Evolutionary conservation across 2,329 filamentous ascomycete species (phyloP).

Genomic region (Phaeosphaeriaceae sp.): DNA sequence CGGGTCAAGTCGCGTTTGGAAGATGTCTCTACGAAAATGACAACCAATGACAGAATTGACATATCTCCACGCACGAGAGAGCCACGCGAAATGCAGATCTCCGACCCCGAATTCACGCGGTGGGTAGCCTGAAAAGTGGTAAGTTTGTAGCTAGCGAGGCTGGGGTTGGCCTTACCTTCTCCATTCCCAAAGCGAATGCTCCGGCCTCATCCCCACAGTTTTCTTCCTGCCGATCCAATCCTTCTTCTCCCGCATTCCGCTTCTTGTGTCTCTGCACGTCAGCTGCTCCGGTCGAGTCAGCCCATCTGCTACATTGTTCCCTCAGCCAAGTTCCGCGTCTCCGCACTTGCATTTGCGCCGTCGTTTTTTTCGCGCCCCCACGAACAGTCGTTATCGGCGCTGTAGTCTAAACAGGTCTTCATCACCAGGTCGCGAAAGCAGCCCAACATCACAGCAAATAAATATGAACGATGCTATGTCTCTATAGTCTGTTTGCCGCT

Average conservation of each 20-base stretch:
- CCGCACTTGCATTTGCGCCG: conserved; percentile 8
- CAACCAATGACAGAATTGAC: not conserved
- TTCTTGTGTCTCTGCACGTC: conserved; percentile 12
- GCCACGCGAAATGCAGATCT: not conserved
- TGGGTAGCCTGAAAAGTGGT: not conserved
- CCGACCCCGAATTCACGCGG: not conserved
- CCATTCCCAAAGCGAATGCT: conserved; percentile 1
- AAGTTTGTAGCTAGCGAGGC: conserved; percentile 1
- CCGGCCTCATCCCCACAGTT: conserved; percentile 9
- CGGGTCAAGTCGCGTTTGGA: conserved; percentile 9
- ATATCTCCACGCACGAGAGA: not conserved
- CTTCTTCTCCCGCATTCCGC: not conserved
- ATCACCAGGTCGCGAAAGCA: not conserved
- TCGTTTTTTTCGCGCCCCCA: conserved; percentile 4
- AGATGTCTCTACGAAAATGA: conserved; percentile 2
- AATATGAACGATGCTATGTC: not conserved
- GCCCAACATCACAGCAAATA: not conserved
- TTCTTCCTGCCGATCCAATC: conserved; percentile 7
- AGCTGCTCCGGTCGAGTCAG: conserved; percentile 10
- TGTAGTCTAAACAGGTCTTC: not conserved
- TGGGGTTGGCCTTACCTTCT: not conserved
- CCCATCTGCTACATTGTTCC: conserved; percentile 4
- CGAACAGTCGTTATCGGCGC: not conserved
- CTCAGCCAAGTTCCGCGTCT: conserved; percentile 12
- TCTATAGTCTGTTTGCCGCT: not conserved